These are phyloP conservation scores for Kluyveromyces lactis DNA, from an alignment of 805 yeast species.

Conservation along the genomic window DNA sequence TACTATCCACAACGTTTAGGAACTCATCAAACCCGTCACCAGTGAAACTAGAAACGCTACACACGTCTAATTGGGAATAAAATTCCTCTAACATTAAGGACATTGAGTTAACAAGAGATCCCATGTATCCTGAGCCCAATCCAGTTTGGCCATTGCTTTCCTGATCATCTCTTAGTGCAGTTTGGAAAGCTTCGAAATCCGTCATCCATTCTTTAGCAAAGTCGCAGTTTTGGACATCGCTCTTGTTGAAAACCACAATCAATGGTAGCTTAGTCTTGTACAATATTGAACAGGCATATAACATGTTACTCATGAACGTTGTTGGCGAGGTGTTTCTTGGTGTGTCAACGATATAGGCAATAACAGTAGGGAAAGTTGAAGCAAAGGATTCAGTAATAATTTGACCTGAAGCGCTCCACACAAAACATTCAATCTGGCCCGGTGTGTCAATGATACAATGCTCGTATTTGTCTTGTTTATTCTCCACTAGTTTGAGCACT, in stretches of 20 bases:
- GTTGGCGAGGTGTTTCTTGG: slow-evolving; percentile 93
- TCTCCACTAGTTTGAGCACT: slow-evolving; percentile 77
- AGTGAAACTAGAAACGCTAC: slow-evolving; percentile 85
- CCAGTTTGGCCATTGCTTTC: slow-evolving; percentile 53
- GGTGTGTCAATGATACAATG: slow-evolving; percentile 94
- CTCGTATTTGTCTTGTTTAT: slow-evolving; percentile 45
- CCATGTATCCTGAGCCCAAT: slow-evolving; percentile 77
- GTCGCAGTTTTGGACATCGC: slow-evolving; percentile 76
- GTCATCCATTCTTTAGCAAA: slow-evolving; percentile 97
- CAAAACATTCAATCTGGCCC: slow-evolving; percentile 97
- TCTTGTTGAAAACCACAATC: slow-evolving; percentile 93
- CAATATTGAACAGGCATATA: slow-evolving; percentile 93
- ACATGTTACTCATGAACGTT: slow-evolving; percentile 96
- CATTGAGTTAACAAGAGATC: slow-evolving; percentile 88
- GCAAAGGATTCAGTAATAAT: slow-evolving; percentile 96
- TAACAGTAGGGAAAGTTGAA: slow-evolving; percentile 87
- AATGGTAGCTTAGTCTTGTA: slow-evolving; percentile 95
- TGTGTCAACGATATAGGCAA: slow-evolving; percentile 94
- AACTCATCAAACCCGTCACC: slow-evolving; percentile 95
- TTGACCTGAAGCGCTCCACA: slow-evolving; percentile 97
- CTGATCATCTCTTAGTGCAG: slow-evolving; percentile 58
- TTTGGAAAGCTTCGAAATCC: slow-evolving; percentile 88
- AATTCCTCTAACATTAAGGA: slow-evolving; percentile 93
- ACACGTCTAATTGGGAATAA: slow-evolving; percentile 85
- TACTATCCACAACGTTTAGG: slow-evolving; percentile 71